Evolutionary conservation across 371 early-diverging fungal genomes (phyloP).

Genomic region (Lichtheimia hyalospora): DNA sequence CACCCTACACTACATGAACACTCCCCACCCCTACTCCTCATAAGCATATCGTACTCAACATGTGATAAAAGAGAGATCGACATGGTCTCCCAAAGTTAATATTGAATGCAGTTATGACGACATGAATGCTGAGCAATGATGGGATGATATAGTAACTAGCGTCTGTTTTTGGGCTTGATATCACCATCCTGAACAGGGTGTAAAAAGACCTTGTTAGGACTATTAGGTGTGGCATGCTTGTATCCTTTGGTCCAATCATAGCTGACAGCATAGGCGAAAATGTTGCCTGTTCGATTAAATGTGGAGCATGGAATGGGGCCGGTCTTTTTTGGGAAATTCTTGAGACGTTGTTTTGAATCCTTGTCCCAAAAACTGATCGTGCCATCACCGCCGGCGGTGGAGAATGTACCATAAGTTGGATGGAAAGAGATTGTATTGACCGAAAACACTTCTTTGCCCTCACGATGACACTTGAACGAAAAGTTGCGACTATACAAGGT

Average conservation of each 20-base stretch:
- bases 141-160: too few relatives aligned
- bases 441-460: slow-evolving; percentile 69
- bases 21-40: too few relatives aligned
- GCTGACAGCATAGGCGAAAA: slow-evolving; percentile 91
- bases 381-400: slow-evolving; percentile 93
- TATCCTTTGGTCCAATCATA: slow-evolving; percentile 95
- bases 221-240: slow-evolving; percentile 29
- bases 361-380: slow-evolving; percentile 91
- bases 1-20: too few relatives aligned
- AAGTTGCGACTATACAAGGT: slow-evolving; percentile 61
- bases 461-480: slow-evolving; percentile 94
- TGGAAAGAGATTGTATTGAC: slow-evolving; percentile 87
- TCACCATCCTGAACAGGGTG: slow-evolving; percentile 70
- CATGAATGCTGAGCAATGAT: too few relatives aligned
- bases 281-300: slow-evolving; percentile 83
- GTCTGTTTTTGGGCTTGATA: slow-evolving; percentile 50
- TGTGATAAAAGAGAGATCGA: too few relatives aligned
- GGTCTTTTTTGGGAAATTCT: slow-evolving; percentile 55
- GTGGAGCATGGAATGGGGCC: slow-evolving; percentile 76
- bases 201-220: slow-evolving; percentile 55
- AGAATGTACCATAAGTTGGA: slow-evolving; percentile 86
- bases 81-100: too few relatives aligned
- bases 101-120: too few relatives aligned
- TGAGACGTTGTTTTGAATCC: slow-evolving; percentile 76
- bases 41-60: too few relatives aligned